phyloP scores from a whole-genome alignment of 106 monocot species.

The Acorus gramineus region DNA sequence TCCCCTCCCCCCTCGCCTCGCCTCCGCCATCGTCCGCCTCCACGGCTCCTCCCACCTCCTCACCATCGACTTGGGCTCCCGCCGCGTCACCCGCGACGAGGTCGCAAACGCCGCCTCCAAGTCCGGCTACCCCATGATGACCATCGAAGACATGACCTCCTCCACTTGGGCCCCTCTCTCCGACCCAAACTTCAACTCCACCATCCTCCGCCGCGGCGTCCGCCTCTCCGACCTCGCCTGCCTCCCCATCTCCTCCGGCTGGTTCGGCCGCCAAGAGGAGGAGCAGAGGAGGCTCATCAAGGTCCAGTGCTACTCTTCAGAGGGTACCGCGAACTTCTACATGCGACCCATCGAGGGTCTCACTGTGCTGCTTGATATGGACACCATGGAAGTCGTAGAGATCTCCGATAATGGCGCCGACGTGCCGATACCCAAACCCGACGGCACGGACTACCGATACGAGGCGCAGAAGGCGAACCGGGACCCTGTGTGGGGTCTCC shows the following conservation, averaged over 20 bases:
- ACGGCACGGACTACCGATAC: conserved; percentile 68
- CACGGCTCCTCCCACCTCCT: conserved; percentile 16
- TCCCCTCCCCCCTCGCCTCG: conserved; percentile 40
- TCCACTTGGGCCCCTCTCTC: conserved; percentile 43
- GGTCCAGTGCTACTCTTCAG: conserved; percentile 76
- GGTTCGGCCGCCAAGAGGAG: conserved; percentile 52
- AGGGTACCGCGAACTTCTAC: conserved; percentile 97
- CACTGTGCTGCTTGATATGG: conserved; percentile 79
- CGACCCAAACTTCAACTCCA: conserved; percentile 48
- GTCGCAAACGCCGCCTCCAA: conserved; percentile 13
- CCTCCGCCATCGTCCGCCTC: conserved; percentile 43
- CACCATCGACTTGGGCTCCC: conserved; percentile 28
- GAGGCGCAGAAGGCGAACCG: not conserved
- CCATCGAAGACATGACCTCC: conserved; percentile 58
- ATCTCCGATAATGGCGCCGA: conserved; percentile 35
- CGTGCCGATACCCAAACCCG: conserved; percentile 62
- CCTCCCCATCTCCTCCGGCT: conserved; percentile 74
- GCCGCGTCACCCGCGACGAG: conserved; percentile 12
- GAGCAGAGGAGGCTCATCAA: conserved; percentile 41
- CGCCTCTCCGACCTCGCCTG: conserved; percentile 75
- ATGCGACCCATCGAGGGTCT: conserved; percentile 96
- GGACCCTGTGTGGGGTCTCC: conserved; percentile 1
- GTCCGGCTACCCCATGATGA: conserved; percentile 70
- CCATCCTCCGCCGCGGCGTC: conserved; percentile 45
- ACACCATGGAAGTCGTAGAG: conserved; percentile 53